Conservation (phyloP, 768 basidiomycete species). For the Suillus luteus region DNA sequence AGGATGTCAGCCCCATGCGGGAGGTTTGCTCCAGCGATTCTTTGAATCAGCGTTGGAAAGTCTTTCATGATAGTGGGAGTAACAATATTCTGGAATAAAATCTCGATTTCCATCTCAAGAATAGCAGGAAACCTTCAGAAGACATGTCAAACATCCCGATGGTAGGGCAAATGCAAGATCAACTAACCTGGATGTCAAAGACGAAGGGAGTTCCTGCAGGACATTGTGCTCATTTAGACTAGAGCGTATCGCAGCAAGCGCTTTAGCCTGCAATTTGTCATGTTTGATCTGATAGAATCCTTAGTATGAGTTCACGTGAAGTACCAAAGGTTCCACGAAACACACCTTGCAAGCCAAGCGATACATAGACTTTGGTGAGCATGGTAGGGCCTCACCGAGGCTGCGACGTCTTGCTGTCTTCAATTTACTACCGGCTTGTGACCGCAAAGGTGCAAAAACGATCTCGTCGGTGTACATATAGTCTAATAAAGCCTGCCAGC, state of each 20-base stretch:
- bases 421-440: slow-evolving; percentile 4
- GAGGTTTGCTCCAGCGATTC: slow-evolving; percentile 12
- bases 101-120: slow-evolving; percentile 14
- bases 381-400: slow-evolving; percentile 11
- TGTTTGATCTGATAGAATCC: slow-evolving; percentile 20
- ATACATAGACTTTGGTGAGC: slow-evolving; percentile 43
- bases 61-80: slow-evolving; percentile 5
- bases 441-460: slow-evolving; percentile 30
- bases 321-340: not conserved
- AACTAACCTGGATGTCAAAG: slow-evolving; percentile 28
- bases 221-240: slow-evolving; percentile 26
- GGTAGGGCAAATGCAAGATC: not conserved
- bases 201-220: slow-evolving; percentile 28
- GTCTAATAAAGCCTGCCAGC: slow-evolving; percentile 36
- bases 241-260: slow-evolving; percentile 21
- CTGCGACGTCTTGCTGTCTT: not conserved
- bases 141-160: not conserved
- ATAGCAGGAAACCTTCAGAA: slow-evolving; percentile 11
- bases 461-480: slow-evolving; percentile 38
- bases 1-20: slow-evolving; percentile 18
- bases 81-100: slow-evolving; percentile 13
- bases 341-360: slow-evolving; percentile 37
- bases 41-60: slow-evolving; percentile 11
- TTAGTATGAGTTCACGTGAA: not conserved
- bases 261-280: slow-evolving; percentile 20